Evolutionary conservation across 1,284 basidiomycete species (phyloP).

Genomic region (Microbotryum saponariae): DNA sequence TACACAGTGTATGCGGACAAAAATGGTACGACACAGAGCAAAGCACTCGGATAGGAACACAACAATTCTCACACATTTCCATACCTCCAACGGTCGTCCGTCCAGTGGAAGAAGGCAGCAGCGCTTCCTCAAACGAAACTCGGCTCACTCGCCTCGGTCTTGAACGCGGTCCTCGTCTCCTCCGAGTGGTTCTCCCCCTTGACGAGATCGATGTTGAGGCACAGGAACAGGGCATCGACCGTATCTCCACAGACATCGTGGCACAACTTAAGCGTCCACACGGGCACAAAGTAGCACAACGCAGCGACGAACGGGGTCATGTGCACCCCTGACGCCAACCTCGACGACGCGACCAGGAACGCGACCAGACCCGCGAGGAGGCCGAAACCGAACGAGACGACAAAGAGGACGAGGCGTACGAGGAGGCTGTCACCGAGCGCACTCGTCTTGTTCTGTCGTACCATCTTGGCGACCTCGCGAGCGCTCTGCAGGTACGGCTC

Average conservation of each 20-base stretch:
- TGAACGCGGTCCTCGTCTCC: no score
- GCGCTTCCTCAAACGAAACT: no score
- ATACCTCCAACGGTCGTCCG: background rate
- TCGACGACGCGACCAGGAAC: constrained; percentile 38
- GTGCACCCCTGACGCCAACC: constrained; percentile 1
- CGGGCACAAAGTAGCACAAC: constrained; percentile 20
- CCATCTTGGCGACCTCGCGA: constrained; percentile 8
- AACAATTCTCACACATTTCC: background rate
- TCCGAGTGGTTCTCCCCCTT: no score
- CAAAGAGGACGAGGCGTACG: constrained; percentile 60
- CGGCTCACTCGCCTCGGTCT: no score
- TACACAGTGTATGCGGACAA: no score
- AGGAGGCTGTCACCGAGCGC: constrained; percentile 26
- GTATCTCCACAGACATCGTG: constrained; percentile 17
- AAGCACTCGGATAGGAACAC: background rate
- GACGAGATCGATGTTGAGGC: no score
- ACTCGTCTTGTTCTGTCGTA: constrained; percentile 29
- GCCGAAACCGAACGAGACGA: constrained; percentile 68
- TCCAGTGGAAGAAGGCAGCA: no score
- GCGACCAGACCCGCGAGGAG: constrained; percentile 40
- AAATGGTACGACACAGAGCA: background rate
- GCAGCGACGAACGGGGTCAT: constrained; percentile 11
- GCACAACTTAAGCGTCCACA: constrained; percentile 23
- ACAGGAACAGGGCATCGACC: constrained; percentile 23
- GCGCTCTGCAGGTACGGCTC: constrained; percentile 6